Base-by-base conservation (phyloP, 1,139 yeast species). In the Debaryomycetaceae sp. region DNA sequence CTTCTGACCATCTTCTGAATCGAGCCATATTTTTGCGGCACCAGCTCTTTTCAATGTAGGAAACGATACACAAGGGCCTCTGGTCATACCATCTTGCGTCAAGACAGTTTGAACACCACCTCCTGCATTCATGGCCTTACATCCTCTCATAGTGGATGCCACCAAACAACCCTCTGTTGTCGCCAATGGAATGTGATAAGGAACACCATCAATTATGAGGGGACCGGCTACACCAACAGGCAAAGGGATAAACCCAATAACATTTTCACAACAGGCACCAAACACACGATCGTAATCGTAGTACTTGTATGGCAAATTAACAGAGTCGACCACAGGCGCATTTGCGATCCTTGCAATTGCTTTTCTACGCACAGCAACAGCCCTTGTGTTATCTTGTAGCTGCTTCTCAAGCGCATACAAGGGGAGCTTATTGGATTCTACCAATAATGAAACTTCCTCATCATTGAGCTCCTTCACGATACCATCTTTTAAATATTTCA, bases 141-240 rank as follows among this genome's bases (percentile, higher is more conserved):
- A 93, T 54, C 99, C 99, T 69, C 99, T 86, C 96, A 89, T 91
- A 11, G 99, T 86, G 13, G 98, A 90, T 1, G 99, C 99, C 52
- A 93, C 97, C 49, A 93, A 77, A 72, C 98, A 93, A 45, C 99
- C 99, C 72, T 93, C 99, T 42, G 99, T 93, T 27, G 99, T 93
- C 34, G 99, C 99, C 96, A 93, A 90, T 41, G 99, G 99, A 55
- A 93, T 83, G 66, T 88, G 96, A 63, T 79, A 86, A 41, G 95
- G 81, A 55, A 78, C 82, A 39, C 90, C 93, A 65, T 93, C 99
- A 59, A 93, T 87, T 46, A 87, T 74, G 63, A 95, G 70, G 6
- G 99, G 99, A 45, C 99, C 99, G 34, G 98, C 98, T 61, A 95
- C 86, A 65, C 99, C 99, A 48, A 93, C 89, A 8, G 99, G 99